Base-by-base conservation (phyloP, 1,139 yeast genomes). In the Sugiyamaella neomexicana region DNA sequence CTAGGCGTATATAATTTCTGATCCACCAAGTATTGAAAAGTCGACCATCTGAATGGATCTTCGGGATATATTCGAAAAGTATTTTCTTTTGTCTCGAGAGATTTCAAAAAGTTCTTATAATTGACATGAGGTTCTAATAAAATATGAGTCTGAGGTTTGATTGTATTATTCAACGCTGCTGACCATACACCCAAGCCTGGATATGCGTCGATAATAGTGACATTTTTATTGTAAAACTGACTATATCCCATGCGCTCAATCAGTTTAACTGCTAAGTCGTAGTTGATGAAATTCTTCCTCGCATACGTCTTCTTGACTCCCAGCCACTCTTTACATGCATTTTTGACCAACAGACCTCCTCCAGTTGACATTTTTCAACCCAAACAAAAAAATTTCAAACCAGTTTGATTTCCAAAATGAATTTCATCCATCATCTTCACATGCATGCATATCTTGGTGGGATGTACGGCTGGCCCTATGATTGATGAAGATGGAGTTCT, bases 21-120 rank as follows among this genome's bases (percentile, higher is more conserved):
- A 5, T 75, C 63, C 3, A 76, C 71, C 2, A 86, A 58, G 0
- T 73, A 69, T 1, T 68, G 58, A 60, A 77, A 88, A 1, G 89
- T 75, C 2, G 71, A 71, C 96, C 96, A 88, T 20, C 78, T 72
- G 66, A 78, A 86, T 1, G 93, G 91, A 62, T 82, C 82, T 46
- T 60, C 64, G 13, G 54, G 47, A 17, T 56, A 51, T 32, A 58
- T 60, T 40, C 57, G 10, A 44, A 54, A 41, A n/a, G 54, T 43
- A 52, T 60, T 61, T 43, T 54, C 56, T 2, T 58, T 52, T 13
- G 56, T 32, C 23, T 41, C 60, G 15, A 61, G 55, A 12, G 52
- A 44, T 36, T 47, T 44, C 27, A 69, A 55, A 51, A 62, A 64
- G 42, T 61, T 58, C 46, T 58, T 59, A 50, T 74, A 78, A 9